Evolutionary conservation across 345 rosid genomes (phyloP), one percentile per base, ranked within the genome.

Genomic region (Euphorbia tirucalli): DNA sequence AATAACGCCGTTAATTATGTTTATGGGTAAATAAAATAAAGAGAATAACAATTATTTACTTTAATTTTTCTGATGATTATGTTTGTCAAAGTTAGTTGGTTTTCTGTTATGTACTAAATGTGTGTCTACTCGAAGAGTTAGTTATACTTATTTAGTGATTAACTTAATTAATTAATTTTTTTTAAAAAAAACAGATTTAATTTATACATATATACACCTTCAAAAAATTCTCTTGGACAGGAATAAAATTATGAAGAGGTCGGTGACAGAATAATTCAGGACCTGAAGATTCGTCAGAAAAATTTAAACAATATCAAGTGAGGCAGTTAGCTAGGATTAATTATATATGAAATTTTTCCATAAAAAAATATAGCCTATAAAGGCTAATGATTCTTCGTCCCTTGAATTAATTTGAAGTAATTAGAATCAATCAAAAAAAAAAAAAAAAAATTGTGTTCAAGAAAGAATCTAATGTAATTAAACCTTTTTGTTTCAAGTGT

Each of bases 211-310:
- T 35, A 35, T 18, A 62, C 31, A 6, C 5, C 19, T 19, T 30
- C 21, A 5, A 60, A 60, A 28, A 60, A 4, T 28, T n/a, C n/a
- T n/a, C n/a, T n/a, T 35, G 7, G 39, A 35, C 7, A 35, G 3
- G 39, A 35, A 35, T 7, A 35, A 35, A 35, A 3, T 35, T 35
- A 35, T 60, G 39, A 44, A 66, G 11, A 25, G 58, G 77, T 74
- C 62, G 72, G 72, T 67, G 68, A 68, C 18, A 18, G 54, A 74
- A 54, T 68, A 74, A 58, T 58, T 58, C 25, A 58, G 41, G 39
- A 48, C 32, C 1, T 61, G 27, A 27, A 69, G 73, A 61, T 68
- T 74, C 73, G 43, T 28, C 21, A 10, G 14, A 52, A 13, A n/a
- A 46, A 46, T 46, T 46, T 35, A 35, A 35, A 46, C 11, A 14